A percentile compares a stretch with the other conserved stretches of the same genome.
Evolutionary conservation across 352 stramenopile species (phyloP).

Genomic region (Globisporangium solare): DNA sequence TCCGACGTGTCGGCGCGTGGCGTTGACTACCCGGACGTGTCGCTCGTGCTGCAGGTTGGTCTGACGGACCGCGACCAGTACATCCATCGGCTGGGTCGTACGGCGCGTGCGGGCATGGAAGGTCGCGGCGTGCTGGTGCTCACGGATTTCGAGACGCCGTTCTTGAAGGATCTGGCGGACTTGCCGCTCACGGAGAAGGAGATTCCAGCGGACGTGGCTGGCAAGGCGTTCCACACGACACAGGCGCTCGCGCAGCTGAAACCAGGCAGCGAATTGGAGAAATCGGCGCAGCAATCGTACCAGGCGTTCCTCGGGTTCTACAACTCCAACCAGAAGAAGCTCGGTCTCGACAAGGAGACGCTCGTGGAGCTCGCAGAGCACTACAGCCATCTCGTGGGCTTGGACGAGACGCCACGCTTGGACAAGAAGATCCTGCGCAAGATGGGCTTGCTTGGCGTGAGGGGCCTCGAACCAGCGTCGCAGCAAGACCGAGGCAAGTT

Average conservation of each 20-base stretch:
- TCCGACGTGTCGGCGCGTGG: slow-evolving; percentile 93
- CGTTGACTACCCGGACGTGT: slow-evolving; percentile 95
- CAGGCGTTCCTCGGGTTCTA: slow-evolving; percentile 96
- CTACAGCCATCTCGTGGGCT: slow-evolving; percentile 51
- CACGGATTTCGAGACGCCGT: slow-evolving; percentile 73
- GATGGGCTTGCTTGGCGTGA: slow-evolving; percentile 84
- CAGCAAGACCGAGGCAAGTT: slow-evolving; percentile 11
- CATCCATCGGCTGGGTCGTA: slow-evolving; percentile 94
- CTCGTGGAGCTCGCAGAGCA: slow-evolving; percentile 82
- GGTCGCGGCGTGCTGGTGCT: slow-evolving; percentile 83
- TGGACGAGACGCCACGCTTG: slow-evolving; percentile 69
- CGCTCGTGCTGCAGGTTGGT: slow-evolving; percentile 80
- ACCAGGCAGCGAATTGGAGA: slow-evolving; percentile 50
- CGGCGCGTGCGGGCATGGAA: slow-evolving; percentile 85
- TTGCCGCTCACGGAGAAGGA: slow-evolving; percentile 34
- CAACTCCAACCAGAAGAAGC: slow-evolving; percentile 59
- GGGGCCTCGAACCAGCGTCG: slow-evolving; percentile 45
- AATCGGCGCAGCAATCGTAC: slow-evolving; percentile 87
- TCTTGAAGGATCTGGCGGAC: slow-evolving; percentile 67
- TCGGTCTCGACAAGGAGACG: slow-evolving; percentile 24
- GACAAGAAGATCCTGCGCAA: slow-evolving; percentile 86
- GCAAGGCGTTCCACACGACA: slow-evolving; percentile 14
- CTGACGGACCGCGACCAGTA: slow-evolving; percentile 91
- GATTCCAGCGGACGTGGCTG: neutral
- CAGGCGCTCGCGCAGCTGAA: slow-evolving; percentile 35